These are phyloP conservation scores for Collybia sordida DNA, from an alignment of 768 basidiomycete genomes.

Conservation along the genomic window DNA sequence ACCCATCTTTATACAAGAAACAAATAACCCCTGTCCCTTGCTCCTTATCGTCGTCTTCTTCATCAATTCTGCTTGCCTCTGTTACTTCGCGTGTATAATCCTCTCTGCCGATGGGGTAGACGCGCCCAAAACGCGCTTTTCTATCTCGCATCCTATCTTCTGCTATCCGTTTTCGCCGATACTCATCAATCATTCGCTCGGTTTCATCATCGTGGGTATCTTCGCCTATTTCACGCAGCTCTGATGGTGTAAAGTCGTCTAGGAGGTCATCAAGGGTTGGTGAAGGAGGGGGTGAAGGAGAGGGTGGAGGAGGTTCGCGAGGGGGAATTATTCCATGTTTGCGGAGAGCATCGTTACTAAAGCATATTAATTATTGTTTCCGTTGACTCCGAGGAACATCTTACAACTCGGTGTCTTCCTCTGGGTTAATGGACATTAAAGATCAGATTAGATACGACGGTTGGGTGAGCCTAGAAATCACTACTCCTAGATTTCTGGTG, in stretches of 20 bases:
- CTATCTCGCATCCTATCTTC: conserved; percentile 60
- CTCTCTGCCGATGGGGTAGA: conserved; percentile 87
- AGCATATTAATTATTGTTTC: conserved; percentile 5
- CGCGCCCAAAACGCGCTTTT: conserved; percentile 73
- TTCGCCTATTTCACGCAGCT: conserved; percentile 69
- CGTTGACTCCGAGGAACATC: conserved; percentile 19
- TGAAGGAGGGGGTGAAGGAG: conserved; percentile 81
- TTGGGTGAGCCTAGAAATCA: too few relatives aligned
- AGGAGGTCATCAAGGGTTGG: conserved; percentile 70
- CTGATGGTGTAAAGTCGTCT: conserved; percentile 57
- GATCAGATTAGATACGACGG: conserved; percentile 3
- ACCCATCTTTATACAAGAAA: conserved; percentile 96
- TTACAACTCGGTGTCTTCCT: conserved; percentile 98
- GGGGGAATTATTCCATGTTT: conserved; percentile 91
- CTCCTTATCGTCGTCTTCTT: conserved; percentile 62
- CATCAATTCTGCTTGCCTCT: conserved; percentile 77
- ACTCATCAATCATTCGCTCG: conserved; percentile 68
- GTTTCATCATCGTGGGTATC: conserved; percentile 76
- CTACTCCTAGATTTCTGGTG: too few relatives aligned
- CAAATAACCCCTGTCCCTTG: conserved; percentile 92
- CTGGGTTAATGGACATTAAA: conserved; percentile 68
- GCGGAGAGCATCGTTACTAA: conserved; percentile 89
- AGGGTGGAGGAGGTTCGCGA: conserved; percentile 60
- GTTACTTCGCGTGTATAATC: conserved; percentile 96
- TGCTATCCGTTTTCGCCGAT: conserved; percentile 60